phyloP scores from a whole-genome alignment of 1,139 yeast genomes.

The Meyerozyma smithsonii region DNA sequence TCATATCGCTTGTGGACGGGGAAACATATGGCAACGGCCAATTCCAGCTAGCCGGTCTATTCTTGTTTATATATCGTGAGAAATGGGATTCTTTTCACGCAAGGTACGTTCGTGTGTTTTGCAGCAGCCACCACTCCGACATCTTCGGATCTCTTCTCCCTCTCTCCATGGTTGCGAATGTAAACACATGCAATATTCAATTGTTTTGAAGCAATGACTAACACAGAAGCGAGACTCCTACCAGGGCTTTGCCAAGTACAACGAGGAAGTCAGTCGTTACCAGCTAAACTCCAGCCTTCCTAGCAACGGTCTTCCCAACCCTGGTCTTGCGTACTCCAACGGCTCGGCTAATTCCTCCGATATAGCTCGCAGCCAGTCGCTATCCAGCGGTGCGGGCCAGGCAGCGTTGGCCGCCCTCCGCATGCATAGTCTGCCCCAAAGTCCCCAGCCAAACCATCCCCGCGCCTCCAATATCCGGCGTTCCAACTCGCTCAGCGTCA shows the following conservation, averaged over 20 bases:
- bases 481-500: constrained; percentile 13
- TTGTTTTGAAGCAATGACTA: constrained; percentile 5
- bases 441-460: constrained; percentile 7
- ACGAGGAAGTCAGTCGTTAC: constrained; percentile 27
- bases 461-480: constrained; percentile 9
- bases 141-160: not conserved
- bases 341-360: not conserved
- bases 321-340: not conserved
- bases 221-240: constrained; percentile 13
- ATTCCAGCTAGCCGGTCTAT: not conserved
- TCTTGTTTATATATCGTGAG: not conserved
- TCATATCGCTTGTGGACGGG: not conserved
- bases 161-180: not conserved
- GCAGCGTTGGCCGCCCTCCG: constrained; percentile 43
- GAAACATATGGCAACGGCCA: not conserved
- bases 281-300: constrained; percentile 25
- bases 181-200: not conserved
- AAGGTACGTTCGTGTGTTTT: not conserved
- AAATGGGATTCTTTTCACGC: constrained; percentile 1
- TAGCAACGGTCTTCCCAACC: constrained; percentile 11
- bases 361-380: constrained; percentile 18
- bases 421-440: constrained; percentile 22
- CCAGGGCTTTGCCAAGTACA: constrained; percentile 39
- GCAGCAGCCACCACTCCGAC: not conserved
- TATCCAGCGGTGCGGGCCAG: constrained; percentile 32